A percentile compares a stretch with the other conserved stretches of the same genome.
Conservation (phyloP, 805 yeast genomes). For the Wickerhamomyces silvicola region DNA sequence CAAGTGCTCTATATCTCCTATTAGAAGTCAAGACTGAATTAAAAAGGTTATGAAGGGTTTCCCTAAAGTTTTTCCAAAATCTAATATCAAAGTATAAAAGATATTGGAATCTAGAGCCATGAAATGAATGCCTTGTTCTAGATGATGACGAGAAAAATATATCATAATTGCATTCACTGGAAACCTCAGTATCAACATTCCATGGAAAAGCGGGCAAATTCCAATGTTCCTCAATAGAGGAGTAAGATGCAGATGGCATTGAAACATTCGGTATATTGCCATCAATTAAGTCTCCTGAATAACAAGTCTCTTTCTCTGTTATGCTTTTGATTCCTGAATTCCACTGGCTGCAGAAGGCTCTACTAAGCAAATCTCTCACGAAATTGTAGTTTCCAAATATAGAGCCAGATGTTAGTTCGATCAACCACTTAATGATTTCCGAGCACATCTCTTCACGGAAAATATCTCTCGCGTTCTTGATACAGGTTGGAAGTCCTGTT, state of each 20-base stretch:
- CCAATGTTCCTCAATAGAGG: constrained; percentile 28
- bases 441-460: constrained; percentile 79
- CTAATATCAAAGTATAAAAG: constrained; percentile 57
- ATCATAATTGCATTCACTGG: constrained; percentile 42
- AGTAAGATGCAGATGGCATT: neutral
- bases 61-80: constrained; percentile 60
- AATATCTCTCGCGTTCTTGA: constrained; percentile 60
- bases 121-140: constrained; percentile 18
- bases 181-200: constrained; percentile 37
- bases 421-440: constrained; percentile 62
- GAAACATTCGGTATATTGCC: constrained; percentile 12
- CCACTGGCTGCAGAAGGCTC: constrained; percentile 60
- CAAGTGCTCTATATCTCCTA: constrained; percentile 44
- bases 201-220: constrained; percentile 34
- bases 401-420: constrained; percentile 49
- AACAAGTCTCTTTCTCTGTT: neutral
- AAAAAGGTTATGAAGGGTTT: constrained; percentile 54
- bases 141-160: constrained; percentile 6
- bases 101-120: constrained; percentile 37
- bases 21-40: constrained; percentile 60
- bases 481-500: constrained; percentile 61
- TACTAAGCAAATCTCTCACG: constrained; percentile 45
- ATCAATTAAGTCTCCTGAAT: constrained; percentile 8
- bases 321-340: constrained; percentile 35
- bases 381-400: constrained; percentile 42